Percentiles rank a stretch among this genome's conserved stretches.
Evolutionary conservation across 345 rosid species (phyloP).

Genomic region (Durio zibethinus): DNA sequence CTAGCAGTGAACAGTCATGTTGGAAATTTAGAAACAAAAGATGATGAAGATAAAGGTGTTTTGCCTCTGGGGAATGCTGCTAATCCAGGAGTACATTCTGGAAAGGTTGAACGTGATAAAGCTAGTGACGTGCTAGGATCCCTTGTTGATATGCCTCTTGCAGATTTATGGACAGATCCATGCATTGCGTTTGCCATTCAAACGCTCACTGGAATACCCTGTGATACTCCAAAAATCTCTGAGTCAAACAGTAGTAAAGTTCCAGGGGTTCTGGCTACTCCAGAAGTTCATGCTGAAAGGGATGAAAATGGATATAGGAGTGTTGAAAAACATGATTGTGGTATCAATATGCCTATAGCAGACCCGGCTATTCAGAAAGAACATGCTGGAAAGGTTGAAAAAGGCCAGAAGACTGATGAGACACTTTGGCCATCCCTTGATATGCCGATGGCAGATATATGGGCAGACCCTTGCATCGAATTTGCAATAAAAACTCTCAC

Average conservation of each 20-base stretch:
- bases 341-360: constrained; percentile 6
- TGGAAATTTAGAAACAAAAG: constrained; percentile 19
- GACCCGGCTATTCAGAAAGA: constrained; percentile 18
- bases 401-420: constrained; percentile 18
- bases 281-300: constrained; percentile 23
- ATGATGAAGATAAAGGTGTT: constrained; percentile 13
- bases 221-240: constrained; percentile 35
- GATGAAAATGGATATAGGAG: constrained; percentile 13
- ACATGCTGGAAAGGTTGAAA: constrained; percentile 19
- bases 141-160: constrained; percentile 49
- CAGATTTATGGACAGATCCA: constrained; percentile 77
- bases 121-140: constrained; percentile 28
- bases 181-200: constrained; percentile 95
- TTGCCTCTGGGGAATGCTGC: constrained; percentile 9
- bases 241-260: constrained; percentile 33
- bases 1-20: constrained; percentile 15
- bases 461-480: constrained; percentile 91
- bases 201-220: constrained; percentile 71
- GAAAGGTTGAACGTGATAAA: constrained; percentile 13
- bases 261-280: constrained; percentile 10
- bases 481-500: constrained; percentile 92
- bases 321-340: constrained; percentile 21
- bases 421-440: constrained; percentile 26
- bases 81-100: constrained; percentile 4
- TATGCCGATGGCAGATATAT: constrained; percentile 43